Base-by-base conservation (phyloP, 2,329 filamentous ascomycete species). In the Ascomycota sp. region DNA sequence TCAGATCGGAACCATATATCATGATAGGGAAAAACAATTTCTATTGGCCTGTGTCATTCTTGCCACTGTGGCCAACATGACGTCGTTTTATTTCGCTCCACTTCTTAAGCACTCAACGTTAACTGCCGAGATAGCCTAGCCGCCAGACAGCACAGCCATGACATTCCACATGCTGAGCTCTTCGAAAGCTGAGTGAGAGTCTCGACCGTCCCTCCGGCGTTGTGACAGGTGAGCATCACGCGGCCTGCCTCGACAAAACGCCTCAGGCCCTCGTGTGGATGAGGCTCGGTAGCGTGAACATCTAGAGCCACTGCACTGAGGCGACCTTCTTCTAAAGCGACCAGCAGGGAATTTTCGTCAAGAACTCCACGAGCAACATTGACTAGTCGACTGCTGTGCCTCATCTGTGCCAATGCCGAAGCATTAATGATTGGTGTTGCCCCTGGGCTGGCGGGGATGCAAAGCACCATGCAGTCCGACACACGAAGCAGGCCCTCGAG, bases 91-190 rank as follows among this genome's bases (percentile, higher is more conserved):
- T 5, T 19, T 9, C 7, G 8, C 7, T 27, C n/a, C 15, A 10
- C 9, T n/a, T 5, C 15, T 38, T 28, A 74, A 36, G 43, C 58
- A 61, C 28, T 69, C 59, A 47, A 68, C 22, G 43, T 79, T 78
- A 9, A 76, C 72, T 0, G 72, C 65, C 30, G 72, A 71, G 17
- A 74, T 47, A 3, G 67, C 50, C 34, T 61, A 50, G 3, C 52
- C 51, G 0, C 61, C 63, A 3, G 47, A 46, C 32, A 75, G 43
- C 32, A 72, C 71, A 1, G 63, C 61, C 49, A 74, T 53, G 29
- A 78, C 59, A 43, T 78, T 79, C 41, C 67, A 55, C 61, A 79
- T 75, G 22, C 65, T 66, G 44, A 76, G 42, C 45, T 66, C 61
- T 53, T 78, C 73, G 38, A 77, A 75, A 4, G 66, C 69, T n/a